A percentile compares a stretch with the other conserved stretches of the same genome.
phyloP scores from a whole-genome alignment of 2,329 filamentous ascomycete species.

The Aspergillus fijiensis region DNA sequence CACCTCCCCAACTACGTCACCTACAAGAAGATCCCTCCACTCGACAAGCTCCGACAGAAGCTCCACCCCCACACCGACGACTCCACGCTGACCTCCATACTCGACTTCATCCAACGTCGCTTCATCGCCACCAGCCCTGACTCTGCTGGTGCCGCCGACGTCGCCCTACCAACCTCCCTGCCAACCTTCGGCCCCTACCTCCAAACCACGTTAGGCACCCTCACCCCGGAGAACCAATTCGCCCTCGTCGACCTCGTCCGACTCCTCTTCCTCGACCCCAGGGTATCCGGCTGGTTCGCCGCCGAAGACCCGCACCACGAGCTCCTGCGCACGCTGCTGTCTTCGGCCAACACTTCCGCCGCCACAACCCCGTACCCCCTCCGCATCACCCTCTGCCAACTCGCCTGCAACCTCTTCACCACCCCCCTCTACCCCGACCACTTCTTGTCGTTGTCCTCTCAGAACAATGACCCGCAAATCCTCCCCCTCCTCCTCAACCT shows the following conservation, averaged over 20 bases:
- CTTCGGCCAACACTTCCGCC: constrained; percentile 42
- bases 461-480: constrained; percentile 52
- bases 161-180: constrained; percentile 70
- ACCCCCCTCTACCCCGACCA: constrained; percentile 71
- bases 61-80: constrained; percentile 64
- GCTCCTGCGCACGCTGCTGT: constrained; percentile 60
- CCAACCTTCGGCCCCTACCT: constrained; percentile 64
- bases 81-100: constrained; percentile 62
- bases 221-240: constrained; percentile 70
- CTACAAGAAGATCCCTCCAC: constrained; percentile 75
- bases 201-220: constrained; percentile 51
- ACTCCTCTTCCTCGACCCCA: constrained; percentile 71
- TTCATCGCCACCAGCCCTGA: constrained; percentile 41
- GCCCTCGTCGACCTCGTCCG: constrained; percentile 82
- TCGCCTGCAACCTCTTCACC: constrained; percentile 81
- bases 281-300: constrained; percentile 78
- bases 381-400: constrained; percentile 75
- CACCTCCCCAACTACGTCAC: constrained; percentile 66
- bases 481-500: constrained; percentile 64
- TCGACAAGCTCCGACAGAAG: constrained; percentile 78
- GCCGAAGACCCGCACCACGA: constrained; percentile 64
- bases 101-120: constrained; percentile 64
- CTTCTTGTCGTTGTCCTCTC: constrained; percentile 63
- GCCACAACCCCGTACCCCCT: constrained; percentile 70
- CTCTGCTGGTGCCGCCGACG: constrained; percentile 53